Evolutionary conservation across 805 yeast genomes (phyloP), one percentile per base, ranked within the genome.

Genomic region (Candida cerambycidarum): DNA sequence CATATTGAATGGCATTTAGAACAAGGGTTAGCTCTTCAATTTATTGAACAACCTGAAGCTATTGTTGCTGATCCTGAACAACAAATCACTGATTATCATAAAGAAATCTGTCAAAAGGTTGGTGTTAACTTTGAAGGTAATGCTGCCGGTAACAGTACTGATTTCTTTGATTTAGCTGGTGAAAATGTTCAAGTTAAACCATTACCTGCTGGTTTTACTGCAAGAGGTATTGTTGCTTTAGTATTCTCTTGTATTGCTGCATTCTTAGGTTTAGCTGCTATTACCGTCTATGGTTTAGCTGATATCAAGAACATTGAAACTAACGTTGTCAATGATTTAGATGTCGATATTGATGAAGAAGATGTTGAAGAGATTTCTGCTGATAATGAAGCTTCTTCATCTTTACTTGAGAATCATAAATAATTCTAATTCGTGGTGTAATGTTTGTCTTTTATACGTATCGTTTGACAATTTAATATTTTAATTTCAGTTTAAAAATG

Each of bases 181-280:
- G 80, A 88, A 69, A 83, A 84, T 61, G 72, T 75, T 30, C 97
- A 90, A 69, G 70, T 51, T 25, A 69, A 71, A 50, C 54, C 67
- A 32, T 76, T 93, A 56, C 98, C 98, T 35, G 60, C 74, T 34
- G 97, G 97, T 14, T 93, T 93, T 79, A 92, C 98, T 39, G 87
- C 95, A 44, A 82, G 85, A 61, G 99, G 99, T 73, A 83, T 85
- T 61, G 95, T 92, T 41, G 98, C 98, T 10, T 71, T 93, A 64
- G 92, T 85, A 14, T 92, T 93, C 75, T 88, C 97, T 5, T 79
- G 87, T 73, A 57, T 92, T 54, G 79, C 96, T 38, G 99, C 93
- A 58, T 60, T 88, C 49, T 65, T 88, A 14, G 99, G 99, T 65
- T 69, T 90, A 67, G 71, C 69, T 43, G 76, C 83, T 52, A 87